Evolutionary conservation across 129 eudicot genomes (phyloP).

Genomic region (Artemisia tridentata): DNA sequence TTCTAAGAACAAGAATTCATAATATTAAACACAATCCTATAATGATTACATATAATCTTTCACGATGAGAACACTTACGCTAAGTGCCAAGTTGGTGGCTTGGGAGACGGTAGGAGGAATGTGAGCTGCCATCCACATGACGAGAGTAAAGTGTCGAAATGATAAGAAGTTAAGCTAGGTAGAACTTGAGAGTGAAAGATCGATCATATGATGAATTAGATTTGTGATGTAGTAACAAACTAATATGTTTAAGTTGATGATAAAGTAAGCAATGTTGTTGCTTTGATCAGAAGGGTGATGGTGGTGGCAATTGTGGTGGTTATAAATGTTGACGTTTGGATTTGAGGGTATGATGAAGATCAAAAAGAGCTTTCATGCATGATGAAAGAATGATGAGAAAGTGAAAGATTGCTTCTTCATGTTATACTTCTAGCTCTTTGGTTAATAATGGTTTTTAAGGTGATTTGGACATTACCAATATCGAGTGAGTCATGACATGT

Average conservation of each 20-base stretch:
- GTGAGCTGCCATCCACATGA: conserved; percentile 35
- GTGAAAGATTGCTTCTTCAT: conserved; percentile 24
- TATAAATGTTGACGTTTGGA: conserved; percentile 38
- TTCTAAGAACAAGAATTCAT: conserved; percentile 11
- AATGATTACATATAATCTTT: neutral
- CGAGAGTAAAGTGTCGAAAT: neutral
- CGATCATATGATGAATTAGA: conserved; percentile 10
- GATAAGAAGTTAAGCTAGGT: neutral
- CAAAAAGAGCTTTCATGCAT: conserved; percentile 39
- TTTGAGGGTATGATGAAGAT: conserved; percentile 27
- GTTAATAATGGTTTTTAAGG: neutral
- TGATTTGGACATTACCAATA: conserved; percentile 14
- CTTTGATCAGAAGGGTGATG: conserved; percentile 37
- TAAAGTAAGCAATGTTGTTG: conserved; percentile 34
- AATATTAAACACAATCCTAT: neutral
- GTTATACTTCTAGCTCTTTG: conserved; percentile 8
- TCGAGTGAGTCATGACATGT: conserved; percentile 5
- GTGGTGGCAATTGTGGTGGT: conserved; percentile 21
- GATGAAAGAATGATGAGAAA: conserved; percentile 25
- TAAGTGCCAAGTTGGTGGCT: neutral
- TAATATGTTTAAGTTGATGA: conserved; percentile 28
- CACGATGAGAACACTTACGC: conserved; percentile 9
- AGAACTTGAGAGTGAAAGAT: neutral
- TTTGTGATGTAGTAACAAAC: conserved; percentile 16
- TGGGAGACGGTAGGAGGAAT: neutral